phyloP scores from a whole-genome alignment of 208 protist species.

The Phytomonas sp. region DNA sequence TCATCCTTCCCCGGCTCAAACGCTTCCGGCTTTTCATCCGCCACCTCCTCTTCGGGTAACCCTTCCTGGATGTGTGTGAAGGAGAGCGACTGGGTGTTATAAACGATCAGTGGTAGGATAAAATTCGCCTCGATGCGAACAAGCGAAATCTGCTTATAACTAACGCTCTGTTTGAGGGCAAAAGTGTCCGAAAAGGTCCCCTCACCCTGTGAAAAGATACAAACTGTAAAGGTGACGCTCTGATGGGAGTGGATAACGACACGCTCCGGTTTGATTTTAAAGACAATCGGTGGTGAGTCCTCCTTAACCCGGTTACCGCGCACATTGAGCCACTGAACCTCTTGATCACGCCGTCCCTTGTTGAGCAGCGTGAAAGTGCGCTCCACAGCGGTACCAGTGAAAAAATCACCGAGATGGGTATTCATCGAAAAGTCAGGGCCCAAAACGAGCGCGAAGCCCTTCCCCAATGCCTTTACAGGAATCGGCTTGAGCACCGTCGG shows the following conservation, averaged over 20 bases:
- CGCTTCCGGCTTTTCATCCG: constrained; percentile 1
- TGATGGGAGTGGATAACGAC: constrained; percentile 51
- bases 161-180: constrained; percentile 69
- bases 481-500: constrained; percentile 34
- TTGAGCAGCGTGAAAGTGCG: constrained; percentile 79
- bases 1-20: not conserved
- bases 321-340: constrained; percentile 85
- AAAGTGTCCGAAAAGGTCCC: constrained; percentile 74
- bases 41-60: constrained; percentile 3
- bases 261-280: constrained; percentile 73
- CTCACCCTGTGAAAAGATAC: constrained; percentile 31
- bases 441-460: constrained; percentile 86
- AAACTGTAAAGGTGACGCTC: constrained; percentile 50
- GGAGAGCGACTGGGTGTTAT: constrained; percentile 54
- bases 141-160: constrained; percentile 73
- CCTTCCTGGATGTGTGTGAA: constrained; percentile 83
- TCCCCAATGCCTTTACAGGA: constrained; percentile 69
- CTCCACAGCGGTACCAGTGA: constrained; percentile 63
- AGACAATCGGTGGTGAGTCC: constrained; percentile 55
- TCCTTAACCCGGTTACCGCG: constrained; percentile 61
- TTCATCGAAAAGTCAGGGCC: constrained; percentile 13
- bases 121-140: constrained; percentile 75
- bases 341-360: constrained; percentile 77
- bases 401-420: constrained; percentile 87
- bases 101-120: constrained; percentile 70